A percentile compares a stretch with the other conserved stretches of the same genome.
Evolutionary conservation across 1,284 basidiomycete genomes (phyloP).

Genomic region (Puccinia coronata): DNA sequence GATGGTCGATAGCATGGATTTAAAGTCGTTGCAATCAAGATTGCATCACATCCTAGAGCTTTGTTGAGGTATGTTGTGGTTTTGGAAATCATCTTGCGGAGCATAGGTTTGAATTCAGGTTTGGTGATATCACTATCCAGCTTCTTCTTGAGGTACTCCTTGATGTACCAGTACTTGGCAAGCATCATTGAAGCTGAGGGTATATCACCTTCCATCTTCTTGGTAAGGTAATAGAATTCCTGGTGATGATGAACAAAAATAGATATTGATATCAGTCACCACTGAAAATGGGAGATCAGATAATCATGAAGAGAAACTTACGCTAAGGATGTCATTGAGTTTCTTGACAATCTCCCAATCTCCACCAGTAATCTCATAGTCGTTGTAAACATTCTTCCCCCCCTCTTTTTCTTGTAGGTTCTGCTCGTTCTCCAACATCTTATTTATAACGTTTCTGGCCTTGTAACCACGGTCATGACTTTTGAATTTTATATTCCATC

Average conservation of each 20-base stretch:
- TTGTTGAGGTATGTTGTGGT: neutral
- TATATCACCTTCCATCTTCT: neutral
- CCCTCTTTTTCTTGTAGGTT: neutral
- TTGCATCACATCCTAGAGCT: neutral
- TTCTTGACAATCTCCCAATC: slow-evolving; percentile 17
- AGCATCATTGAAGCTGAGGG: neutral
- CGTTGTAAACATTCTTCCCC: neutral
- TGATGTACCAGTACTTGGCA: neutral
- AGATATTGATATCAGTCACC: neutral
- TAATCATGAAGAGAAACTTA: neutral
- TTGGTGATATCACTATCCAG: neutral
- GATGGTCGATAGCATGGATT: neutral
- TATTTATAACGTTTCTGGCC: neutral
- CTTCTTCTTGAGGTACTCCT: neutral
- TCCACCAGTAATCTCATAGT: neutral
- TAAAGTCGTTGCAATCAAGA: neutral
- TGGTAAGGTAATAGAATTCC: neutral
- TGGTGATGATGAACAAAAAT: neutral
- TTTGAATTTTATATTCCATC: neutral
- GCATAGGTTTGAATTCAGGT: neutral
- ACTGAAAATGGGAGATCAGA: neutral
- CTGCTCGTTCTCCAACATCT: neutral
- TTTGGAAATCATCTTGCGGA: neutral
- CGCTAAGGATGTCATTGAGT: no score
- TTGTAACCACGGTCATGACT: neutral